These are phyloP conservation scores for Boletus mariae DNA, from an alignment of 1,284 basidiomycete genomes.

Conservation along the genomic window DNA sequence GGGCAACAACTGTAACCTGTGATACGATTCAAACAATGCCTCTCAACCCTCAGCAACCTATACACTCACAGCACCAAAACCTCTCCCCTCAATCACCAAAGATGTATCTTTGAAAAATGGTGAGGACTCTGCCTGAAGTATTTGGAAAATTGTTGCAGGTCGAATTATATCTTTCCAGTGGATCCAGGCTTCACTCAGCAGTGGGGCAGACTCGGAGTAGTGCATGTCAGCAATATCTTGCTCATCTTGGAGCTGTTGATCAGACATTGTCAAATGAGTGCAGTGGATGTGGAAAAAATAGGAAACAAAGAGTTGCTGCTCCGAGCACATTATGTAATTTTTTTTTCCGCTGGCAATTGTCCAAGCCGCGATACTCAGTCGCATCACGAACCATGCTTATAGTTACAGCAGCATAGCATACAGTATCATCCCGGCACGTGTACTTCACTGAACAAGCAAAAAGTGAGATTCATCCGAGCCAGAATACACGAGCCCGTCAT, in stretches of 20 bases:
- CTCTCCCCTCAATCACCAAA: constrained; percentile 15
- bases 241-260: constrained; percentile 8
- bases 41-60: neutral
- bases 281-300: neutral
- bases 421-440: neutral
- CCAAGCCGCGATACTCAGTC: neutral
- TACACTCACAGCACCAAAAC: constrained; percentile 17
- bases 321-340: neutral
- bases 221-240: neutral
- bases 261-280: constrained; percentile 9
- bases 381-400: neutral
- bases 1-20: constrained; percentile 26
- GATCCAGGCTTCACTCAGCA: neutral
- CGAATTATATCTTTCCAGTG: constrained; percentile 7
- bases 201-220: neutral
- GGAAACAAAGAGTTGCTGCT: too few species aligned
- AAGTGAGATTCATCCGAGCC: constrained; percentile 68
- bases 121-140: constrained; percentile 16
- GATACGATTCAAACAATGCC: neutral
- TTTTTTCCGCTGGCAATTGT: too few species aligned
- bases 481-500: constrained; percentile 65
- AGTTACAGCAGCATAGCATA: constrained; percentile 4
- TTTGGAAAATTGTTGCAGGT: constrained; percentile 29
- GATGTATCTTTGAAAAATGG: constrained; percentile 7
- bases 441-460: constrained; percentile 22